These are phyloP conservation scores for Monosporascus sp. DNA, from an alignment of 2,329 filamentous ascomycete genomes.

Conservation along the genomic window DNA sequence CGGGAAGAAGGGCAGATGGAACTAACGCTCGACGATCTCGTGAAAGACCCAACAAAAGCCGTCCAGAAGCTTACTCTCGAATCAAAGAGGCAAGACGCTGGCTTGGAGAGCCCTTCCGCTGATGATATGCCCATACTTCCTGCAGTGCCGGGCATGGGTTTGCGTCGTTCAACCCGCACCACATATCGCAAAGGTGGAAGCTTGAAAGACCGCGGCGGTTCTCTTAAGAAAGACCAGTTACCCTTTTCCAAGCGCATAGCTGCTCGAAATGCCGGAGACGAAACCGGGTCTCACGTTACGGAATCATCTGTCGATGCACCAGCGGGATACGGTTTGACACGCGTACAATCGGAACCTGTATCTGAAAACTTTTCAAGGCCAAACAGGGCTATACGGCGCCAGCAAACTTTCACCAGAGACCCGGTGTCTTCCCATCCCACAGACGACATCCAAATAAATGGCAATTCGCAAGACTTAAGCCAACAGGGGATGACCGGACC, in stretches of 20 bases:
- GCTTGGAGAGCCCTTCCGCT: conserved; percentile 33
- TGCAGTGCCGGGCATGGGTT: conserved; percentile 66
- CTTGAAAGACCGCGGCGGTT: conserved; percentile 79
- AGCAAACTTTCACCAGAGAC: conserved; percentile 46
- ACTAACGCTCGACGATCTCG: conserved; percentile 72
- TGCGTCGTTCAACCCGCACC: conserved; percentile 86
- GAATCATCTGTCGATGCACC: conserved; percentile 39
- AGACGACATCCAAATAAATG: conserved; percentile 45
- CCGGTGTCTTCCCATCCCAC: conserved; percentile 19
- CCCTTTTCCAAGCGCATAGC: conserved; percentile 69
- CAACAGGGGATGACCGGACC: conserved; percentile 16
- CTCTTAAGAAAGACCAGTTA: conserved; percentile 69
- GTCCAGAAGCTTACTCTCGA: conserved; percentile 64
- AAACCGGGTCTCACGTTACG: conserved; percentile 31
- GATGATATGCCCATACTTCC: conserved; percentile 87
- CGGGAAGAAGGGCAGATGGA: conserved; percentile 47
- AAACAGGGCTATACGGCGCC: conserved; percentile 39
- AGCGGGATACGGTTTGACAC: conserved; percentile 47
- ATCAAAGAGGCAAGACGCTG: conserved; percentile 38
- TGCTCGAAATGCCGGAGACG: conserved; percentile 54
- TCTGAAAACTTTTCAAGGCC: conserved; percentile 61
- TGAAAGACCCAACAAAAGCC: conserved; percentile 69
- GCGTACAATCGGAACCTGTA: conserved; percentile 66
- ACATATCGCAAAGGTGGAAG: conserved; percentile 85
- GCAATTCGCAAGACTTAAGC: conserved; percentile 32